Evolutionary conservation across 2,329 filamentous ascomycete genomes (phyloP), one percentile per base, ranked within the genome.

Genomic region (Hypoxylon sp.): DNA sequence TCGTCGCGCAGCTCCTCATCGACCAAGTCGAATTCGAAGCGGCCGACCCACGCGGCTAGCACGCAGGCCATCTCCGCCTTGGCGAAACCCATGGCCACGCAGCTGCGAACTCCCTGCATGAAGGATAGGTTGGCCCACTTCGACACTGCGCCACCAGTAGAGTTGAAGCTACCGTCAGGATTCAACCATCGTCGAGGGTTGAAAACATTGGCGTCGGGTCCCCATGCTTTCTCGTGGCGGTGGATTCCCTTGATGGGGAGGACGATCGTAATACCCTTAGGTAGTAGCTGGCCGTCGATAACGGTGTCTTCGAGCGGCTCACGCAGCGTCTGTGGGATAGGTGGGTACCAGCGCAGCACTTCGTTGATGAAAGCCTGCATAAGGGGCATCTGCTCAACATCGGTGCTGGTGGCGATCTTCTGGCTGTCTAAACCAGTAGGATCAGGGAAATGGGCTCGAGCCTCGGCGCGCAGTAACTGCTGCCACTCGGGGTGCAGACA

Each of bases 51-150:
- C 21, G 58, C 59, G 3, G 78, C 81, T 7, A 87, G 82, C 67
- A 90, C 89, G 32, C 87, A 80, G 34, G 84, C 81, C 70, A 91
- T 74, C 71, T 90, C 88, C 87, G 90, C 90, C 79, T 90, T 88
- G 0, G 88, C 88, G 25, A 91, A 86, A 61, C 90, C 90, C 43
- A 87, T 77, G 0, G 88, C 88, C 5, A 90, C 86, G 70, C 84
- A 87, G 46, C 81, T 80, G 43, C 84, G 76, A 0, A 83, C 82
- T 0, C 84, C 84, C 14, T 81, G 79, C 53, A 83, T 85, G 76
- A 90, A 90, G 1, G 84, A 84, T 37, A 86, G 84, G 69, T 87
- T 86, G 1, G 81, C 82, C 5, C 78, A 81, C 77, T 89, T 89
- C 73, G 89, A 76, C 14, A 85, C 75, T 0, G 84, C 88, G 1